Percentiles rank a stretch among this genome's conserved stretches.
phyloP scores from a whole-genome alignment of 2,329 filamentous ascomycete genomes.

The Neurospora sp. region DNA sequence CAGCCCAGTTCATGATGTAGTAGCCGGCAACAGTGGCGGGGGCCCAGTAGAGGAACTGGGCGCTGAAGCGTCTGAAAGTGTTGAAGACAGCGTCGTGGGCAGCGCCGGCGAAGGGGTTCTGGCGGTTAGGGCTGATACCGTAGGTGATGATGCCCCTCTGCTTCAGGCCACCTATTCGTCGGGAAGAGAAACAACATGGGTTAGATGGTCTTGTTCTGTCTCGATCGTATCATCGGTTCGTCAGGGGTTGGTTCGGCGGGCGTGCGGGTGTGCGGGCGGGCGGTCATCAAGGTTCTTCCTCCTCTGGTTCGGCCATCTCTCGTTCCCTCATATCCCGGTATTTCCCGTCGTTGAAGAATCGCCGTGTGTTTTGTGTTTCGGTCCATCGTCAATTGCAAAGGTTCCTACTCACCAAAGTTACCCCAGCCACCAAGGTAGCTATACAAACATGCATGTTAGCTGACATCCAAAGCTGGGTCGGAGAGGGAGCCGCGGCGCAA shows the following conservation, averaged over 20 bases:
- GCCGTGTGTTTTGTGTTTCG: background rate
- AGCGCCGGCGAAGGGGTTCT: conserved; percentile 73
- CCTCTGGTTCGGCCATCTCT: background rate
- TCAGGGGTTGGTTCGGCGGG: background rate
- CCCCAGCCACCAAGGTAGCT: conserved; percentile 72
- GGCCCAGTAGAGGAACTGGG: conserved; percentile 81
- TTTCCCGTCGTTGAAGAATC: background rate
- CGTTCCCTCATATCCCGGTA: conserved; percentile 6
- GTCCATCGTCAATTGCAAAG: background rate
- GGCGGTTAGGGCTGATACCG: conserved; percentile 75
- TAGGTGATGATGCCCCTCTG: conserved; percentile 61
- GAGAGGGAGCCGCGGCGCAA: background rate
- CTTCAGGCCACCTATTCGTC: conserved; percentile 40
- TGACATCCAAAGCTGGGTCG: conserved; percentile 7
- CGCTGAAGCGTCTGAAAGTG: conserved; percentile 74
- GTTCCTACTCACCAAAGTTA: conserved; percentile 53
- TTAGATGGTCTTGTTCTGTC: conserved; percentile 6
- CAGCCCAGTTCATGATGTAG: conserved; percentile 81
- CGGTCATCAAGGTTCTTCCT: background rate
- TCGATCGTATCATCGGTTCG: background rate
- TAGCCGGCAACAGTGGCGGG: conserved; percentile 73
- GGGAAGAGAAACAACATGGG: conserved; percentile 12
- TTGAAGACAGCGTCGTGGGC: conserved; percentile 86
- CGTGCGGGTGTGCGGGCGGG: no score
- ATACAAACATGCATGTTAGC: conserved; percentile 11